These are phyloP conservation scores for Puccinellia tenuiflora DNA, from an alignment of 176 grass and related monocot species.

Conservation along the genomic window DNA sequence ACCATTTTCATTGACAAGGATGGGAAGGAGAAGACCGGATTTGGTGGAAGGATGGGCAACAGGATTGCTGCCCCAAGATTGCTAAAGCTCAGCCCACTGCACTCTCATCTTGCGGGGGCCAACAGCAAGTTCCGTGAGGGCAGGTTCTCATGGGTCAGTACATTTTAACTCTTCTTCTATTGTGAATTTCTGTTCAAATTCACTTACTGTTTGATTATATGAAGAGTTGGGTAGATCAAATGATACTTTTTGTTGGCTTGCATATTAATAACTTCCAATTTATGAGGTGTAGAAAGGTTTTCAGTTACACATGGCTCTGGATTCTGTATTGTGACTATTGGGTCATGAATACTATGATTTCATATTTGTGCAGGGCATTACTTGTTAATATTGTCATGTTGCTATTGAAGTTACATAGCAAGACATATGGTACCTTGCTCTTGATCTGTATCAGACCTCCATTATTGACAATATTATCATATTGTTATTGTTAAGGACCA, in stretches of 20 bases:
- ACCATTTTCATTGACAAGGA: slow-evolving; percentile 89
- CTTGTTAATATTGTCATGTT: neutral
- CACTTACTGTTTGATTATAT: neutral
- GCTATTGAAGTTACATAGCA: neutral
- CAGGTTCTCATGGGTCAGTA: slow-evolving; percentile 82
- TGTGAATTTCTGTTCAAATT: slow-evolving; percentile 7
- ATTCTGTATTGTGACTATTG: neutral
- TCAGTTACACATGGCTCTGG: neutral
- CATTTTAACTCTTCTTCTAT: neutral
- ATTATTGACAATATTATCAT: neutral
- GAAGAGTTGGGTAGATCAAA: neutral
- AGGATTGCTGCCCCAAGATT: slow-evolving; percentile 86
- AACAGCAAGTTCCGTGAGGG: slow-evolving; percentile 72
- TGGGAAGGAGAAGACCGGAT: slow-evolving; percentile 84
- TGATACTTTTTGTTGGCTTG: neutral
- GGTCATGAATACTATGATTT: neutral
- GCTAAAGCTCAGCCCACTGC: slow-evolving; percentile 77
- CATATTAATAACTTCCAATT: neutral
- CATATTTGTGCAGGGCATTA: neutral
- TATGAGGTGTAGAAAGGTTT: neutral
- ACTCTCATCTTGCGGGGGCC: slow-evolving; percentile 62
- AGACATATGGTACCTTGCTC: neutral
- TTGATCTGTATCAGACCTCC: neutral
- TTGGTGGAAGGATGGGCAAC: slow-evolving; percentile 75
- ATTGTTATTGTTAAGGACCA: neutral